phyloP scores from a whole-genome alignment of 441 rosid species.

The Gossypium davidsonii region DNA sequence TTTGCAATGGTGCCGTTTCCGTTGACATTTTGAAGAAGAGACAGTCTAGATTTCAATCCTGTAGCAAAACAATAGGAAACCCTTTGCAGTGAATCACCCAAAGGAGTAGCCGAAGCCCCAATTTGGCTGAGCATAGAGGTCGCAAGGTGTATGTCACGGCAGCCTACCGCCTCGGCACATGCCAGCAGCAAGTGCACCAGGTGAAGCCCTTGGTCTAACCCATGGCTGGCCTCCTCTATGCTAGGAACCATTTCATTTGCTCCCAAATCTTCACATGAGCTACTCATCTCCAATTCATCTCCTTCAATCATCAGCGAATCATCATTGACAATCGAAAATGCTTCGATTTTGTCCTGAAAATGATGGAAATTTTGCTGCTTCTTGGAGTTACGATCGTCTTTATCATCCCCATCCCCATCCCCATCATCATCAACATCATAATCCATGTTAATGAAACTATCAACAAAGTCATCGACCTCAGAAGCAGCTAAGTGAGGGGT shows the following conservation, averaged over 20 bases:
- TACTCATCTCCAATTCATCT: slow-evolving; percentile 21
- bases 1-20: slow-evolving; percentile 32
- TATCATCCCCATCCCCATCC: neutral
- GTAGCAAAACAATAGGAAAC: slow-evolving; percentile 49
- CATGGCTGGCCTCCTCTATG: slow-evolving; percentile 29
- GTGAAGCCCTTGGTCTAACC: slow-evolving; percentile 59
- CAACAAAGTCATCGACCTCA: slow-evolving; percentile 53
- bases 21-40: slow-evolving; percentile 39
- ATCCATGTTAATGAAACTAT: slow-evolving; percentile 56
- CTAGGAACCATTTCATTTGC: slow-evolving; percentile 17
- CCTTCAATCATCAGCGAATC: slow-evolving; percentile 20
- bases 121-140: slow-evolving; percentile 46
- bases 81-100: slow-evolving; percentile 56
- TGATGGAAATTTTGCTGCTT: slow-evolving; percentile 2
- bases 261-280: slow-evolving; percentile 15
- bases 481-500: slow-evolving; percentile 27
- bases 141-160: slow-evolving; percentile 47
- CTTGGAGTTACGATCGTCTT: neutral
- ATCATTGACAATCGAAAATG: slow-evolving; percentile 17
- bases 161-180: slow-evolving; percentile 67
- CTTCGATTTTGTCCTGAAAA: slow-evolving; percentile 15
- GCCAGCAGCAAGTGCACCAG: slow-evolving; percentile 56
- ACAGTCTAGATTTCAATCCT: slow-evolving; percentile 49
- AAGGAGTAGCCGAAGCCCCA: slow-evolving; percentile 35
- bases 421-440: slow-evolving; percentile 11